Base-by-base conservation (phyloP, 805 yeast genomes). In the Candida tammaniensis region DNA sequence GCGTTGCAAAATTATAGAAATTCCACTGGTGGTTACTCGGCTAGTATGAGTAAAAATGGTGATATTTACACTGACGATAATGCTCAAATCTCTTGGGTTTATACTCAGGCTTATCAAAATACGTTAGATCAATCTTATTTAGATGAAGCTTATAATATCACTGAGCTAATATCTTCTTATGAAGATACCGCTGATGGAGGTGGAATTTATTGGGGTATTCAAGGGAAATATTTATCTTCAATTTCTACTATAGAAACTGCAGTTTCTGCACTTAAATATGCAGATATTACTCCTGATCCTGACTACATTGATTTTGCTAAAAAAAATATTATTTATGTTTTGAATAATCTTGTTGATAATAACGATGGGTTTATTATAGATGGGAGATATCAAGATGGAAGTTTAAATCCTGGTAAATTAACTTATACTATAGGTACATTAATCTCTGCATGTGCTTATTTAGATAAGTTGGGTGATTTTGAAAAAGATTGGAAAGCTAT, bases 111-210 rank as follows among this genome's bases (percentile, higher is more conserved):
- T 4, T 49, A 26, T 24, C 12, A 29, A 2, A 25, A 22, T 3
- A 38, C 44, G 7, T 5, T 16, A 1, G 23, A 38, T 12, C 17
- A 13, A 1, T 25, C 24, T 4, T 31, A 37, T n/a, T 27, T 39
- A 9, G 27, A 30, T 9, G 40, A 36, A 26, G 38, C 36, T 7
- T 13, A 38, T 15, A 31, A 34, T 15, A 48, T 53, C 3, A 17
- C 31, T 17, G 38, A 32, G 14, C 87, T 89, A 52, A 64, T 91
- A 51, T 87, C 85, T 56, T 12, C 17, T 5, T 35, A 43, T 86
- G 86, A 84, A 59, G 72, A 77, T 35, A 93, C 84, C 43, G 81
- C 81, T 24, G 82, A 80, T 15, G 59, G 30, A 11, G 58, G 58
- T 4, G 59, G 58, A 3, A 40, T 53, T 11, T 35, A 25, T 12